A percentile compares a stretch with the other conserved stretches of the same genome.
Evolutionary conservation across 2,329 filamentous ascomycete species (phyloP).

Genomic region (Fusarium circinatum): DNA sequence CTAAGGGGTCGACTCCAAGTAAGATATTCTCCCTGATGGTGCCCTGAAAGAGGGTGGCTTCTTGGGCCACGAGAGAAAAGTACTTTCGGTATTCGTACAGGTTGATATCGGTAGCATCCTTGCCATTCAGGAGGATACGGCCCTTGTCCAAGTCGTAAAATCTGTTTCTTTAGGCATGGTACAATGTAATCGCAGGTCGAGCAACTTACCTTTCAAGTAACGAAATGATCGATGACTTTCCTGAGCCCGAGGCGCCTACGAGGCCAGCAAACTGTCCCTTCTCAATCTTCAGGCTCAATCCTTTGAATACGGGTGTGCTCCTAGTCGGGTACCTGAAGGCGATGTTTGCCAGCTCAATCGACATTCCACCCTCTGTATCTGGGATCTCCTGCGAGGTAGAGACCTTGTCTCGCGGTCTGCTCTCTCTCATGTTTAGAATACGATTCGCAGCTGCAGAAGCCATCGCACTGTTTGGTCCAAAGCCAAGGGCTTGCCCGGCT

Average conservation of each 20-base stretch:
- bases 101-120: constrained; percentile 67
- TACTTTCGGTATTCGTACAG: constrained; percentile 70
- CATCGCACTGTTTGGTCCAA: constrained; percentile 72
- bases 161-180: constrained; percentile 43
- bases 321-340: constrained; percentile 71
- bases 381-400: constrained; percentile 52
- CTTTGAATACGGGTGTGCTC: constrained; percentile 66
- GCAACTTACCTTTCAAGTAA: constrained; percentile 61
- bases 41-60: constrained; percentile 77
- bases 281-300: constrained; percentile 71
- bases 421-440: constrained; percentile 64
- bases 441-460: constrained; percentile 68
- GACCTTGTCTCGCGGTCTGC: constrained; percentile 50
- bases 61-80: constrained; percentile 78
- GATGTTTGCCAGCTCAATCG: constrained; percentile 66
- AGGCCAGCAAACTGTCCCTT: constrained; percentile 77
- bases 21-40: constrained; percentile 76
- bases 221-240: constrained; percentile 77
- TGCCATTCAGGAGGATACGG: constrained; percentile 70
- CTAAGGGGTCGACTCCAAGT: constrained; percentile 67
- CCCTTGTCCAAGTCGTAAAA: constrained; percentile 78
- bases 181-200: neutral
- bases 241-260: constrained; percentile 76
- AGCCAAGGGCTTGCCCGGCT: constrained; percentile 60
- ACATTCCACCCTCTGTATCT: constrained; percentile 60